These are phyloP conservation scores for Furculomyces boomerangus DNA, from an alignment of 371 early-diverging fungal genomes.

Conservation along the genomic window DNA sequence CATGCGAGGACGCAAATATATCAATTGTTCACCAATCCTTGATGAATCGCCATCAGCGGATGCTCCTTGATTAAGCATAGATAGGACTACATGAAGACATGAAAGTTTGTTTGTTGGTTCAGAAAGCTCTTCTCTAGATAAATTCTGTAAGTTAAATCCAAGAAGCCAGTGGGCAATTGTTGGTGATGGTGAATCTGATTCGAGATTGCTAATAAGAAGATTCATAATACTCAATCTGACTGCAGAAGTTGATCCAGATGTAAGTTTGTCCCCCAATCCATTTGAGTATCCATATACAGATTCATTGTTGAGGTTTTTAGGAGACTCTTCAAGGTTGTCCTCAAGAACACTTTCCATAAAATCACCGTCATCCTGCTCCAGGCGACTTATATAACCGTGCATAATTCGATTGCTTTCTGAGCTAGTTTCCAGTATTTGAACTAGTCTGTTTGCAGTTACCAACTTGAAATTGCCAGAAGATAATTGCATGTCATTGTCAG, in stretches of 20 bases:
- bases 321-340: constrained; percentile 1
- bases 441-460: constrained; percentile 42
- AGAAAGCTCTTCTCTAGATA: constrained; percentile 17
- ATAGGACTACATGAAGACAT: constrained; percentile 50
- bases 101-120: constrained; percentile 27
- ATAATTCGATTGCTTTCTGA: constrained; percentile 43
- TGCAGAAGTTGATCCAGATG: constrained; percentile 9
- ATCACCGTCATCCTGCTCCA: constrained; percentile 30
- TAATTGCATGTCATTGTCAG: neutral
- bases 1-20: constrained; percentile 49
- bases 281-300: constrained; percentile 14
- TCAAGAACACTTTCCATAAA: constrained; percentile 4
- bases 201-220: constrained; percentile 30
- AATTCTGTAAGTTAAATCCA: constrained; percentile 39
- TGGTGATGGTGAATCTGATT: constrained; percentile 24
- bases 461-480: constrained; percentile 18
- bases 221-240: constrained; percentile 34
- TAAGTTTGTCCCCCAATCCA: constrained; percentile 15
- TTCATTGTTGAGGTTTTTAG: constrained; percentile 4
- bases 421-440: constrained; percentile 41
- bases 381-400: constrained; percentile 53
- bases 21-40: constrained; percentile 26
- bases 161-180: constrained; percentile 72
- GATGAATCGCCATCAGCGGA: constrained; percentile 6
- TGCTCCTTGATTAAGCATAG: constrained; percentile 34